Conservation (phyloP, 176 grass and related monocot species). For the Neostapfia colusana region DNA sequence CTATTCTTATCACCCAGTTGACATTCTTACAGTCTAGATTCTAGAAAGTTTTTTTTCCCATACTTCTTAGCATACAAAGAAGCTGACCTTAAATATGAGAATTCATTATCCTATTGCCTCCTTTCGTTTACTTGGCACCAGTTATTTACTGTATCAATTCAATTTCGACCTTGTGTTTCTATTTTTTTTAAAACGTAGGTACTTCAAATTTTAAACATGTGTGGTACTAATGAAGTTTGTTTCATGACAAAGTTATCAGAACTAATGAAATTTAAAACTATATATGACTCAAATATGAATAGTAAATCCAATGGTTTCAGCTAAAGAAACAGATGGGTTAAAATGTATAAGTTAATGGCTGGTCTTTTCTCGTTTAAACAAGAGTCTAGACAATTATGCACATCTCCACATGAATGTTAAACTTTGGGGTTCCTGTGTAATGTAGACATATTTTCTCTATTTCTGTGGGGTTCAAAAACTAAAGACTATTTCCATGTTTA, state of each 20-base stretch:
- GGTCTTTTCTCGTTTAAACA: background rate
- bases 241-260: background rate
- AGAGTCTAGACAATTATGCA: background rate
- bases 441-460: background rate
- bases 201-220: background rate
- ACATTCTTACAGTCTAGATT: background rate
- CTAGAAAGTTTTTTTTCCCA: background rate
- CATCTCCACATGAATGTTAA: background rate
- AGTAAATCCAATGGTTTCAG: background rate
- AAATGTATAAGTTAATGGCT: background rate
- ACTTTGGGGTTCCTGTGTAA: slow-evolving; percentile 1
- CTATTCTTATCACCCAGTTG: background rate
- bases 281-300: background rate
- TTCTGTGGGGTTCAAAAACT: background rate
- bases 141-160: no score
- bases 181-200: background rate
- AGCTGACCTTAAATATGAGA: background rate
- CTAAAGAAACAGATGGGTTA: background rate
- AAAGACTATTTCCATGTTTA: background rate
- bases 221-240: background rate
- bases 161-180: background rate
- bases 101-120: background rate
- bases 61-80: background rate
- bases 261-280: background rate
- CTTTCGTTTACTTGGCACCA: no score